Percentiles rank a stretch among this genome's conserved stretches.
phyloP scores from a whole-genome alignment of 1,139 yeast genomes.

The Debaryomycetaceae sp. region DNA sequence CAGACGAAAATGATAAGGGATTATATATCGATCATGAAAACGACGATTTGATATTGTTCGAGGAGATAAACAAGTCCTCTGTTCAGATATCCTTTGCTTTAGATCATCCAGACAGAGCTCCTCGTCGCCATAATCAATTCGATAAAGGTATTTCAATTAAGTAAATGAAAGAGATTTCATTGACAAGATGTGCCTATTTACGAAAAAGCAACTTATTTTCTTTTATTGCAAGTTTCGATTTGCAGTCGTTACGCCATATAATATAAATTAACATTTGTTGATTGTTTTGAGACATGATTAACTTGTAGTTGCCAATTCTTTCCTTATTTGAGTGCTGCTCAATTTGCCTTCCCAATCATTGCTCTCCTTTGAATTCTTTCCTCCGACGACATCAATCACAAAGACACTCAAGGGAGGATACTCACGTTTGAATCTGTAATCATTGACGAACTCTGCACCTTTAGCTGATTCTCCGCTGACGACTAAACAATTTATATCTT shows the following conservation, averaged over 20 bases:
- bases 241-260: neutral
- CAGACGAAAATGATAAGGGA: slow-evolving; percentile 41
- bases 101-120: slow-evolving; percentile 79
- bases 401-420: slow-evolving; percentile 53
- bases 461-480: slow-evolving; percentile 74
- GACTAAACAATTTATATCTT: slow-evolving; percentile 73
- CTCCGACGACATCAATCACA: slow-evolving; percentile 69
- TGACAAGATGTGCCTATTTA: neutral
- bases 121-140: slow-evolving; percentile 41
- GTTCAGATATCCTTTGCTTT: slow-evolving; percentile 54
- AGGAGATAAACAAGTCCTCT: slow-evolving; percentile 48
- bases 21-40: slow-evolving; percentile 51
- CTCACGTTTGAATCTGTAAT: slow-evolving; percentile 53
- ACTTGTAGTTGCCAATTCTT: slow-evolving; percentile 5
- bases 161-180: slow-evolving; percentile 9
- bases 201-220: neutral
- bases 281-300: neutral
- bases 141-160: slow-evolving; percentile 62
- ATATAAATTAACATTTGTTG: neutral
- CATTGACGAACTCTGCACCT: slow-evolving; percentile 76
- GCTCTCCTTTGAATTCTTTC: slow-evolving; percentile 44
- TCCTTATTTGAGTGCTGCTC: slow-evolving; percentile 68
- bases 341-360: slow-evolving; percentile 64
- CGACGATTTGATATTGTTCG: slow-evolving; percentile 51
- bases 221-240: neutral